Evolutionary conservation across 164 flowering plant genomes (phyloP).

Genomic region (Brasenia schreberi): DNA sequence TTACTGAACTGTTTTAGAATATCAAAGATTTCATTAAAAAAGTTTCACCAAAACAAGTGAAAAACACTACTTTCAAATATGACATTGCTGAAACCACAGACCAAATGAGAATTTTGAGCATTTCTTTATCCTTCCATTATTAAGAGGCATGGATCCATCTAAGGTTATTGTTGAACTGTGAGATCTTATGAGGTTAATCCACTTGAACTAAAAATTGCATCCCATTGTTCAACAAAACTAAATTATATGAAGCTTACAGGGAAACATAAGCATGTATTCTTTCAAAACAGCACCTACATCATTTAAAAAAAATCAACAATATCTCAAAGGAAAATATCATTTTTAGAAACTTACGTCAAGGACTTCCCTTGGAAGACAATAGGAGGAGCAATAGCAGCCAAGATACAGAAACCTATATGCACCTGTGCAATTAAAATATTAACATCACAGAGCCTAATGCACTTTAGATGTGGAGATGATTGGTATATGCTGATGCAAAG

Average conservation of each 20-base stretch:
- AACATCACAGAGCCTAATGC: neutral
- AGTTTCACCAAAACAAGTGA: neutral
- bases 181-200: too few species aligned
- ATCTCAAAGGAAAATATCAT: neutral
- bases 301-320: neutral
- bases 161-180: too few species aligned
- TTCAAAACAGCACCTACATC: neutral
- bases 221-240: neutral
- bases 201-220: too few species aligned
- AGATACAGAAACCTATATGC: slow-evolving; percentile 79
- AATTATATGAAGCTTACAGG: neutral
- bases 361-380: slow-evolving; percentile 82
- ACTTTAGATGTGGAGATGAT: neutral
- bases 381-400: slow-evolving; percentile 99
- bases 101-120: too few species aligned
- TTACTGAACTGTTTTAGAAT: too few species aligned
- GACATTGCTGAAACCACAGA: neutral
- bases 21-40: neutral
- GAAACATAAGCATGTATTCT: neutral
- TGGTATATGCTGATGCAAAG: neutral
- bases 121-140: too few species aligned
- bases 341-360: slow-evolving; percentile 60
- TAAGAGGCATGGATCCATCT: too few species aligned
- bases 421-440: slow-evolving; percentile 35
- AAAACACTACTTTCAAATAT: neutral